Percentiles rank a stretch among this genome's conserved stretches.
phyloP scores from a whole-genome alignment of 192 early-diverging fungal genomes.

The Backusella circina region DNA sequence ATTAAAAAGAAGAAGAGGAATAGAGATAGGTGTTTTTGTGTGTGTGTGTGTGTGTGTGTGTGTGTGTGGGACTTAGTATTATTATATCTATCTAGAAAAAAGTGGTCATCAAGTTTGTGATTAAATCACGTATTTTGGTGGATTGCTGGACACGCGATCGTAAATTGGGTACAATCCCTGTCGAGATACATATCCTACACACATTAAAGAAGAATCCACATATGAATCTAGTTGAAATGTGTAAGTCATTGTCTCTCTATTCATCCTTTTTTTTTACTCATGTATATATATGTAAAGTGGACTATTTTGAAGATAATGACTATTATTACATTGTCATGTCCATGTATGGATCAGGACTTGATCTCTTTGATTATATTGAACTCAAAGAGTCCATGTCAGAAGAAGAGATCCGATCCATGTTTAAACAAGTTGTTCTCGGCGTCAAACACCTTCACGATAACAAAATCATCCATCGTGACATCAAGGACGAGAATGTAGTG shows the following conservation, averaged over 20 bases:
- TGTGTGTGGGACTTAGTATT: too few relatives aligned
- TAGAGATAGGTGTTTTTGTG: background rate
- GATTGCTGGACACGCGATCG: conserved; percentile 67
- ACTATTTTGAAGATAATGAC: conserved; percentile 73
- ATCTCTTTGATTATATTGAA: conserved; percentile 71
- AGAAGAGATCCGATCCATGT: conserved; percentile 51
- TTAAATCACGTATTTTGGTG: conserved; percentile 57
- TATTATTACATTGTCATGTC: conserved; percentile 71
- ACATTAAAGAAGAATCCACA: conserved; percentile 51
- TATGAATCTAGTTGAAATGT: conserved; percentile 50
- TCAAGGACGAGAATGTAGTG: conserved; percentile 89
- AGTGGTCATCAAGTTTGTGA: conserved; percentile 68
- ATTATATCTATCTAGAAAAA: conserved; percentile 22
- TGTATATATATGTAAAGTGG: conserved; percentile 34
- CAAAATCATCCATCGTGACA: conserved; percentile 77
- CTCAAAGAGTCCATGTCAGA: conserved; percentile 50
- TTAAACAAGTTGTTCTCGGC: conserved; percentile 52
- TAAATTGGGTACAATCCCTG: conserved; percentile 60
- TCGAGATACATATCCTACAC: conserved; percentile 73
- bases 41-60: background rate
- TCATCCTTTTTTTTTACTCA: background rate
- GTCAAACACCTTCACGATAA: conserved; percentile 59
- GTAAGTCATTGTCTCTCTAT: conserved; percentile 13
- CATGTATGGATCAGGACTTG: conserved; percentile 53
- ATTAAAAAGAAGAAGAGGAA: background rate